Base-by-base conservation (phyloP, 495 filamentous ascomycete species). In the Barbatosphaeria neglecta region DNA sequence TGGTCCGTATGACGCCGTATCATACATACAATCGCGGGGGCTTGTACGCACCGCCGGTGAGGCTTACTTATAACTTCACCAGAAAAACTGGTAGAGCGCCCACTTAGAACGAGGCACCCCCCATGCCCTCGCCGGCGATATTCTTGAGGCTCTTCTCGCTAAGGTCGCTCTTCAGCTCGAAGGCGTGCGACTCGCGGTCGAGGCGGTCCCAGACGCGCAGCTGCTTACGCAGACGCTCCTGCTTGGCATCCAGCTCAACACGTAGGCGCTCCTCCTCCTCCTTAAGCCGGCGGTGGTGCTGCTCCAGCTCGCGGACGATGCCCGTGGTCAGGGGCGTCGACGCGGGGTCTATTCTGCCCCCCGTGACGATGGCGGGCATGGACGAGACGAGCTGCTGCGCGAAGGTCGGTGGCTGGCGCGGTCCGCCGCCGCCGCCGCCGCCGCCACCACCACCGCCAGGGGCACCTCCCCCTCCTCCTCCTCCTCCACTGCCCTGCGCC, bases 261-360 rank as follows among this genome's bases (percentile, higher is more conserved):
- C 70, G 56, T 3, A 70, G 31, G 18, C 61, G 60, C 53, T 74
- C 69, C 45, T 73, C 70, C 18, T 74, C 70, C 25, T 73, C 69
- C 39, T 58, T 59, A 4, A 69, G 52, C 43, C 60, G 59, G 18
- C 51, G 53, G 13, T 56, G 57, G 41, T 71, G 69, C 16, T 52
- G 20, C 25, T 66, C 63, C 20, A 67, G 44, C 35, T 73, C 68
- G n/a, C 61, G 58, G 16, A 54, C 46, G 28, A 69, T 62, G 9
- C 68, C 62, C 0, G 58, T 61, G 16, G 49, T 49, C 38, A 65
- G 35, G 6, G 59, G 50, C 2, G 60, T 41, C 23, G 58, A 22
- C 2, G 53, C 46, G 0, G 59, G 58, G 25, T 72, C 69, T 27
- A 67, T 44, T 47, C 70, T 73, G 35, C 69, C 70, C 23, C 69